phyloP scores from a whole-genome alignment of 805 yeast genomes.

The Clavispora carvajalis region DNA sequence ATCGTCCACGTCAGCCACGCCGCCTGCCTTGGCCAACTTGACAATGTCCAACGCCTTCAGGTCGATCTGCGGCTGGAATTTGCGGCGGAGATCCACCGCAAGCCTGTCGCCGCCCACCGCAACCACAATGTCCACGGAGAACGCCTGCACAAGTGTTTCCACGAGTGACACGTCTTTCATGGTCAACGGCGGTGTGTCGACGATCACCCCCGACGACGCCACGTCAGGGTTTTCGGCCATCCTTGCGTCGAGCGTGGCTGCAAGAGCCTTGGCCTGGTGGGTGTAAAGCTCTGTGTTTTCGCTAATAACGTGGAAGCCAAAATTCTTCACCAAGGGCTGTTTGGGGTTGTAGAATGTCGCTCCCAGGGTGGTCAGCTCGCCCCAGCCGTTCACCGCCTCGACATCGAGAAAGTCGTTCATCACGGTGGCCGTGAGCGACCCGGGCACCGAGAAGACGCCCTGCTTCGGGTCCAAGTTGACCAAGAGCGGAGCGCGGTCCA shows the following conservation, averaged over 20 bases:
- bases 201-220: slow-evolving; percentile 51
- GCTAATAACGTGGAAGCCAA: slow-evolving; percentile 58
- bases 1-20: slow-evolving; percentile 72
- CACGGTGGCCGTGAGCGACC: slow-evolving; percentile 79
- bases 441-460: slow-evolving; percentile 74
- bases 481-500: slow-evolving; percentile 59
- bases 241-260: slow-evolving; percentile 44
- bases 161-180: slow-evolving; percentile 48
- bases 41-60: slow-evolving; percentile 39
- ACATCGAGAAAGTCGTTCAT: slow-evolving; percentile 76
- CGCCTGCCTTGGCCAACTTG: slow-evolving; percentile 67
- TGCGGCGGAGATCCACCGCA: slow-evolving; percentile 55
- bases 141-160: slow-evolving; percentile 53
- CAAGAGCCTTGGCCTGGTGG: slow-evolving; percentile 43
- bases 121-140: slow-evolving; percentile 54
- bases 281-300: slow-evolving; percentile 58
- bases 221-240: slow-evolving; percentile 44
- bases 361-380: slow-evolving; percentile 66
- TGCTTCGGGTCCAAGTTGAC: slow-evolving; percentile 75
- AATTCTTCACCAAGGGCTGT: slow-evolving; percentile 80
- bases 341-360: slow-evolving; percentile 75
- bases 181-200: slow-evolving; percentile 68
- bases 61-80: slow-evolving; percentile 32
- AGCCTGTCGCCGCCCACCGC: slow-evolving; percentile 76
- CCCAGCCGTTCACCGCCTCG: slow-evolving; percentile 68